Conservation (phyloP, 352 stramenopile genomes). For the Pythium grandisporangium region DNA sequence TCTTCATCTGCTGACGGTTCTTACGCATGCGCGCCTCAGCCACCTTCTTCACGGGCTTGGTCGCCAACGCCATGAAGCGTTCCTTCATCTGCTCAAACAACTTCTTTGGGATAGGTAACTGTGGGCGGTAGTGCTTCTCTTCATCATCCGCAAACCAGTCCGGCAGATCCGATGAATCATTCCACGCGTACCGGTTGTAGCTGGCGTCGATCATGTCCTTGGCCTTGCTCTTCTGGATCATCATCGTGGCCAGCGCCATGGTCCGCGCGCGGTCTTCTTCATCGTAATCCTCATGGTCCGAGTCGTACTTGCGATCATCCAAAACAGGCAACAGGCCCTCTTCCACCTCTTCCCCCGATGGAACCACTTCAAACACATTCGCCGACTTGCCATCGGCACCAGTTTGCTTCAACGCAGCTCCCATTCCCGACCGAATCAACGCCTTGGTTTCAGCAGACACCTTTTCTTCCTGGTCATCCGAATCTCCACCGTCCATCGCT, state of each 20-base stretch:
- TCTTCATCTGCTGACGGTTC: constrained; percentile 88
- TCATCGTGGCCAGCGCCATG: constrained; percentile 97
- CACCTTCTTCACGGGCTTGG: constrained; percentile 99
- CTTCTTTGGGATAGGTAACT: constrained; percentile 94
- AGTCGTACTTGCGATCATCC: constrained; percentile 93
- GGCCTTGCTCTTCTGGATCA: constrained; percentile 94
- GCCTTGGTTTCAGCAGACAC: constrained; percentile 63
- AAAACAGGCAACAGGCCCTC: constrained; percentile 30
- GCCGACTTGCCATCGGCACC: constrained; percentile 17
- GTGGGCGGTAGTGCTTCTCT: constrained; percentile 95
- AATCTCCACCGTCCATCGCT: constrained; percentile 17
- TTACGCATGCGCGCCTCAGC: constrained; percentile 97
- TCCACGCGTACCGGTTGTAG: constrained; percentile 99
- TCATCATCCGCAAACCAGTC: constrained; percentile 98
- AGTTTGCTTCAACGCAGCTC: constrained; percentile 29
- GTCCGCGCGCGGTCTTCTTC: constrained; percentile 94
- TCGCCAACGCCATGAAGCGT: constrained; percentile 93
- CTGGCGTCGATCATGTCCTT: constrained; percentile 98
- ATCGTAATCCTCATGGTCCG: constrained; percentile 96
- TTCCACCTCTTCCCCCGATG: constrained; percentile 28
- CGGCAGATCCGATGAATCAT: constrained; percentile 93
- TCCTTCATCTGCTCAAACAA: constrained; percentile 98
- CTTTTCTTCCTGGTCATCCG: constrained; percentile 36
- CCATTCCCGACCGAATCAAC: constrained; percentile 82
- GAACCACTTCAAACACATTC: constrained; percentile 46